phyloP scores from a whole-genome alignment of 2,329 filamentous ascomycete genomes.

The Beauveria medogensis region DNA sequence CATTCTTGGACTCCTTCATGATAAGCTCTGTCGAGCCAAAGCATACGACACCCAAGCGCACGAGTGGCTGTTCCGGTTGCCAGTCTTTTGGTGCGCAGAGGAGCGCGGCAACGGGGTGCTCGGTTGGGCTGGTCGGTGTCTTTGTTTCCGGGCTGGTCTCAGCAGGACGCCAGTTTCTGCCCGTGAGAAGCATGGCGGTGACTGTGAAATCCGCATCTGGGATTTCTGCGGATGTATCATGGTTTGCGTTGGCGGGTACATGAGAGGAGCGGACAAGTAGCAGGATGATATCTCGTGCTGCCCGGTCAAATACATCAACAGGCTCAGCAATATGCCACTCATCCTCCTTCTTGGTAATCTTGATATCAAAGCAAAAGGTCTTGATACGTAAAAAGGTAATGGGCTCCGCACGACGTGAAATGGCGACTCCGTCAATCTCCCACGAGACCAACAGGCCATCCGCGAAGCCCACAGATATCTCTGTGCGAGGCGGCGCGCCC shows the following conservation, averaged over 20 bases:
- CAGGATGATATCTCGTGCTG: background rate
- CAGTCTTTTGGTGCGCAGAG: slow-evolving; percentile 14
- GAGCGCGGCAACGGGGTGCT: slow-evolving; percentile 3
- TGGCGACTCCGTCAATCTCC: slow-evolving; percentile 28
- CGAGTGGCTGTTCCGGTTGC: slow-evolving; percentile 20
- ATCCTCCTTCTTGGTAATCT: slow-evolving; percentile 14
- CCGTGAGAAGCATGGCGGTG: slow-evolving; percentile 6
- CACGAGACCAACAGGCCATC: slow-evolving; percentile 26
- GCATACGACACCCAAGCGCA: slow-evolving; percentile 25
- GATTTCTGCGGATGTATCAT: background rate
- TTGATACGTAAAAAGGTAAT: slow-evolving; percentile 26
- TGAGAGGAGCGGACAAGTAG: background rate
- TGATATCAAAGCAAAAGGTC: slow-evolving; percentile 26
- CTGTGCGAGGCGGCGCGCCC: slow-evolving; percentile 24
- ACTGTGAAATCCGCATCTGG: background rate
- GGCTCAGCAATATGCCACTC: slow-evolving; percentile 1
- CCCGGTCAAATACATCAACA: background rate
- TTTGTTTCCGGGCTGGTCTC: background rate
- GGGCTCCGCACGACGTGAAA: slow-evolving; percentile 19
- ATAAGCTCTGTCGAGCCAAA: slow-evolving; percentile 20
- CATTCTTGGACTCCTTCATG: slow-evolving; percentile 15
- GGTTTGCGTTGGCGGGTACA: background rate
- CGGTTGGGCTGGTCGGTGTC: background rate
- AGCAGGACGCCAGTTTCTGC: slow-evolving; percentile 1
- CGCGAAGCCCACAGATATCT: slow-evolving; percentile 27